Evolutionary conservation across 1,139 yeast genomes (phyloP), one percentile per base, ranked within the genome.

Genomic region (Yamadazyma songkhlaensis): DNA sequence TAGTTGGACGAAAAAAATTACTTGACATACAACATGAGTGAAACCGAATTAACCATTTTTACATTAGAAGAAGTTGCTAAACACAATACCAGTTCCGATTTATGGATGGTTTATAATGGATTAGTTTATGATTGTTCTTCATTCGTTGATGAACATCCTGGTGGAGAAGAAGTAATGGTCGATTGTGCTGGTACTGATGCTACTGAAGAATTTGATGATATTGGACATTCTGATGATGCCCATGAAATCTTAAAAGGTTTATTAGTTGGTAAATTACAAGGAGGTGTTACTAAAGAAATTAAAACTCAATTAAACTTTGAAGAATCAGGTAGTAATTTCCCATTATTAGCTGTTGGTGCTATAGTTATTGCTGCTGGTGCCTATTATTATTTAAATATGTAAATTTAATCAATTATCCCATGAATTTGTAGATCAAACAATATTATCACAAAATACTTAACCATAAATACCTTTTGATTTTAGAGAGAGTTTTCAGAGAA

Each of bases 221-320:
- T 92, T 56, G 98, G 98, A 29, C 99, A 92, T 66, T 89, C 97
- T 29, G 97, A 90, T 49, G 97, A 90, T 52, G 97, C 98, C 26
- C 80, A 81, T 50, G 94, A 84, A 51, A 74, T 84, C 47, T 72
- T 94, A 54, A 72, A 67, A 34, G 78, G 76, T 32, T 68, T 89
- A 54, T 72, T 76, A 51, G 73, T 90, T 45, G 98, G 98, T 36
- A 64, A 54, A 39, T 63, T 71, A 37, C 71, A 71, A 51, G 77
- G 77, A 31, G 75, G 71, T 37, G 68, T 62, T 30, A 49, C 58
- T 29, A 59, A 57, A 44, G 62, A 63, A 40, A 50, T 55, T 38
- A 50, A 53, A 29, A 38, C 54, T 29, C 47, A 51, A 32, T 36
- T 57, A 23, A 47, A 54, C 8, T 62, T 60, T 30, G 53, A 62